phyloP scores from a whole-genome alignment of 2,329 filamentous ascomycete genomes.

The Fusarium sp. region DNA sequence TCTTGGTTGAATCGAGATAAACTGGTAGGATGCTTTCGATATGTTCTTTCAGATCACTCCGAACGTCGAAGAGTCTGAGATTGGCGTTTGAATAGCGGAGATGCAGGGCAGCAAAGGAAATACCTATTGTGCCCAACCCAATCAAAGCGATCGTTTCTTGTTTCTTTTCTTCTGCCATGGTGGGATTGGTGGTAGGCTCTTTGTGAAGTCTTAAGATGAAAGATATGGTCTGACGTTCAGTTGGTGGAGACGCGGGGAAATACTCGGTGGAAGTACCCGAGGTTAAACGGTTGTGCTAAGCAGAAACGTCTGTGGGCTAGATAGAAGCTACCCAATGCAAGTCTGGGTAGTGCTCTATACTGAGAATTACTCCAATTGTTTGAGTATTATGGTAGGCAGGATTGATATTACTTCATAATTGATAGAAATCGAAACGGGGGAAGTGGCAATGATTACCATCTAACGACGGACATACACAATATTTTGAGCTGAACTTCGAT shows the following conservation, averaged over 20 bases:
- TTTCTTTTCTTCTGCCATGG: not conserved
- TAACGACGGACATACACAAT: not conserved
- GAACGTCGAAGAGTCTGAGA: constrained; percentile 26
- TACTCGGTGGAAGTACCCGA: not conserved
- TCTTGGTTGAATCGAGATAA: constrained; percentile 20
- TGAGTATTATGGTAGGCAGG: too few species aligned
- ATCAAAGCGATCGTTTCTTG: constrained; percentile 35
- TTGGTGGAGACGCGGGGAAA: constrained; percentile 29
- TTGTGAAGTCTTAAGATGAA: too few species aligned
- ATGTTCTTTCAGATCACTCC: constrained; percentile 28
- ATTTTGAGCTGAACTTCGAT: too few species aligned
- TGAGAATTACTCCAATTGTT: too few species aligned
- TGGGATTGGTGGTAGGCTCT: too few species aligned
- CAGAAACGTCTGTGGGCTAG: too few species aligned
- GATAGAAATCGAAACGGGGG: too few species aligned
- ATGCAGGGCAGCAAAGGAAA: constrained; percentile 32
- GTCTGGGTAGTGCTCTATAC: too few species aligned
- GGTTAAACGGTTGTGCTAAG: not conserved
- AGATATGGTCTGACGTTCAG: not conserved
- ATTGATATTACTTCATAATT: too few species aligned
- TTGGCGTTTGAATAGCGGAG: constrained; percentile 30
- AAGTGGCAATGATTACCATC: too few species aligned
- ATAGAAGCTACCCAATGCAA: too few species aligned
- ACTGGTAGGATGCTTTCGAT: constrained; percentile 25
- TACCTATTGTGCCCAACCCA: constrained; percentile 30